These are phyloP conservation scores for Geoglossum cookeanum DNA, from an alignment of 2,329 filamentous ascomycete genomes.

Conservation along the genomic window DNA sequence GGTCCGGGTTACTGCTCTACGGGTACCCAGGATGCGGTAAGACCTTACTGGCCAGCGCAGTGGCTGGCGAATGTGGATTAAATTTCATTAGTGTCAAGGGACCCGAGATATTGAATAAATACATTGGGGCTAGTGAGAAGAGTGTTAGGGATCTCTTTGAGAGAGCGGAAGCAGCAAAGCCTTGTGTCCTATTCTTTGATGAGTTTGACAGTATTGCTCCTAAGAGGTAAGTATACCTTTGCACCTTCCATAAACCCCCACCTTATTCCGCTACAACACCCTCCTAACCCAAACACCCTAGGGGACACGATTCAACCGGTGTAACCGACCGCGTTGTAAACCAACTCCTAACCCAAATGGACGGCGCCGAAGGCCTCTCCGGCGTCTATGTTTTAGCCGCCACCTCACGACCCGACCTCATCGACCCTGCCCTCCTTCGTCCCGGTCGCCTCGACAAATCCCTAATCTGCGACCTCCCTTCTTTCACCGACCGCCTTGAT, in stretches of 20 bases:
- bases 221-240: constrained; percentile 29
- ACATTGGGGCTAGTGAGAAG: constrained; percentile 95
- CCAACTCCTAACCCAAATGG: constrained; percentile 96
- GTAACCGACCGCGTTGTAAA: constrained; percentile 99
- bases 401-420: constrained; percentile 80
- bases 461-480: constrained; percentile 76
- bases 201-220: constrained; percentile 97
- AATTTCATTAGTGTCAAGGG: constrained; percentile 99
- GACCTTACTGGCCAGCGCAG: constrained; percentile 82
- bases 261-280: not conserved
- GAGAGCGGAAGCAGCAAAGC: constrained; percentile 71
- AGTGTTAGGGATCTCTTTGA: constrained; percentile 90
- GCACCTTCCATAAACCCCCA: not conserved
- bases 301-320: constrained; percentile 89
- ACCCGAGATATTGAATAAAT: constrained; percentile 96
- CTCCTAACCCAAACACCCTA: constrained; percentile 13
- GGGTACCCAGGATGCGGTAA: constrained; percentile 94
- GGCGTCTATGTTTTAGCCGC: constrained; percentile 95
- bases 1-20: constrained; percentile 82
- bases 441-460: constrained; percentile 90
- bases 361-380: constrained; percentile 83
- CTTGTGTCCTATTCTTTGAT: constrained; percentile 94
- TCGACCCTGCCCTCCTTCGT: constrained; percentile 79
- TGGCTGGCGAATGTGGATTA: constrained; percentile 92
- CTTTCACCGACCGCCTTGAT: constrained; percentile 61